phyloP scores from a whole-genome alignment of 768 basidiomycete species.

The Tricholoma bakamatsutake region DNA sequence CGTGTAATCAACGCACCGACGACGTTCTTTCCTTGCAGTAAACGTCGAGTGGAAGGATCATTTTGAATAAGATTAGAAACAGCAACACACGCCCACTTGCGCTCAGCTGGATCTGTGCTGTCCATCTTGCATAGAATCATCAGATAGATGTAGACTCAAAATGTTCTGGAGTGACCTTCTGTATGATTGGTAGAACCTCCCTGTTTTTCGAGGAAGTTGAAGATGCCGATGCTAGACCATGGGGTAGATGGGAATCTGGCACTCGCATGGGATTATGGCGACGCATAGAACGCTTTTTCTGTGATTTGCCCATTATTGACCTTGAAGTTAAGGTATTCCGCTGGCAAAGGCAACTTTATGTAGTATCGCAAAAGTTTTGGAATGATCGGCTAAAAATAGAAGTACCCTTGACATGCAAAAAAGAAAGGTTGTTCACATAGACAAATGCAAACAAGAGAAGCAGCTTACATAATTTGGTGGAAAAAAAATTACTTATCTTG shows the following conservation, averaged over 20 bases:
- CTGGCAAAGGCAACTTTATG: neutral
- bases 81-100: slow-evolving; percentile 95
- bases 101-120: slow-evolving; percentile 68
- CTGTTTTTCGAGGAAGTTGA: slow-evolving; percentile 71
- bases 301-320: slow-evolving; percentile 80
- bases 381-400: neutral
- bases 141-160: neutral
- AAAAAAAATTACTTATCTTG: no score
- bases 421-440: no score
- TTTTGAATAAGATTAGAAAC: slow-evolving; percentile 95
- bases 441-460: no score
- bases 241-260: slow-evolving; percentile 85
- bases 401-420: no score
- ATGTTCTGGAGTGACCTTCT: slow-evolving; percentile 55
- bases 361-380: neutral
- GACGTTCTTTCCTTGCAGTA: slow-evolving; percentile 88
- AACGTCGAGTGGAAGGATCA: slow-evolving; percentile 83
- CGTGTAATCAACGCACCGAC: slow-evolving; percentile 82
- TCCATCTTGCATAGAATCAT: slow-evolving; percentile 50
- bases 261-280: slow-evolving; percentile 93
- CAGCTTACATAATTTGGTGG: no score
- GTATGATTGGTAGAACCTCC: slow-evolving; percentile 80
- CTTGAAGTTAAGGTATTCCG: neutral
- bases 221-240: slow-evolving; percentile 71
- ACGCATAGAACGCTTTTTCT: slow-evolving; percentile 80